Evolutionary conservation across 352 stramenopile species (phyloP).

Genomic region (Phytophthora cryptogea): DNA sequence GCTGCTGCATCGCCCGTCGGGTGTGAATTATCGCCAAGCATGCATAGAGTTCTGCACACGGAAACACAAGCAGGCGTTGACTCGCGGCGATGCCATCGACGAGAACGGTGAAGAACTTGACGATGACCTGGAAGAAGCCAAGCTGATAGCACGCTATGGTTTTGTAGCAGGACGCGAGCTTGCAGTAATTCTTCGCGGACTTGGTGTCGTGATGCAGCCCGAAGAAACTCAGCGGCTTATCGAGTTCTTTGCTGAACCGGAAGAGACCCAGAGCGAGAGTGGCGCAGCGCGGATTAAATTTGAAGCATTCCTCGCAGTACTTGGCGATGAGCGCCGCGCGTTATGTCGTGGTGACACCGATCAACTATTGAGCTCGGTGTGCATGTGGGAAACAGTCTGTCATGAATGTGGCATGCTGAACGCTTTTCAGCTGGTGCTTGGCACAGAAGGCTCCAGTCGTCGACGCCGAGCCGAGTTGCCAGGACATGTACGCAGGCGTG

Average conservation of each 20-base stretch:
- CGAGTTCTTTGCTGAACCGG: constrained; percentile 83
- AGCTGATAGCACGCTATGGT: constrained; percentile 65
- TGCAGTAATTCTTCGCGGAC: constrained; percentile 50
- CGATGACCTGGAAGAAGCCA: constrained; percentile 65
- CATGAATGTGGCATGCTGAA: constrained; percentile 91
- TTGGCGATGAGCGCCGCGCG: constrained; percentile 64
- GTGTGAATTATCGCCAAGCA: constrained; percentile 83
- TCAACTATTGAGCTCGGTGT: constrained; percentile 77
- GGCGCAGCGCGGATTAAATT: constrained; percentile 25
- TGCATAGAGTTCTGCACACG: constrained; percentile 73
- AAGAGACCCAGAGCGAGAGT: constrained; percentile 48
- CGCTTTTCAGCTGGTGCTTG: constrained; percentile 83
- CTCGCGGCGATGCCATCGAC: constrained; percentile 53
- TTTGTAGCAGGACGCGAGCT: constrained; percentile 61
- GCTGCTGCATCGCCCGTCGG: constrained; percentile 81
- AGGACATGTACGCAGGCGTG: constrained; percentile 64
- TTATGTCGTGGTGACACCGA: constrained; percentile 82
- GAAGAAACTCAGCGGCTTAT: constrained; percentile 83
- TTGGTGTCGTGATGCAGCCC: constrained; percentile 82
- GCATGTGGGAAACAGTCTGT: constrained; percentile 92
- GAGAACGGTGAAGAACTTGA: constrained; percentile 62
- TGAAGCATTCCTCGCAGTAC: constrained; percentile 83
- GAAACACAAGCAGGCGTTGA: constrained; percentile 63
- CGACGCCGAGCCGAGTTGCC: constrained; percentile 73
- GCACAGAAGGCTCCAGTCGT: constrained; percentile 41